These are phyloP conservation scores for Physocladia obscura DNA, from an alignment of 192 early-diverging fungal species.

Conservation along the genomic window DNA sequence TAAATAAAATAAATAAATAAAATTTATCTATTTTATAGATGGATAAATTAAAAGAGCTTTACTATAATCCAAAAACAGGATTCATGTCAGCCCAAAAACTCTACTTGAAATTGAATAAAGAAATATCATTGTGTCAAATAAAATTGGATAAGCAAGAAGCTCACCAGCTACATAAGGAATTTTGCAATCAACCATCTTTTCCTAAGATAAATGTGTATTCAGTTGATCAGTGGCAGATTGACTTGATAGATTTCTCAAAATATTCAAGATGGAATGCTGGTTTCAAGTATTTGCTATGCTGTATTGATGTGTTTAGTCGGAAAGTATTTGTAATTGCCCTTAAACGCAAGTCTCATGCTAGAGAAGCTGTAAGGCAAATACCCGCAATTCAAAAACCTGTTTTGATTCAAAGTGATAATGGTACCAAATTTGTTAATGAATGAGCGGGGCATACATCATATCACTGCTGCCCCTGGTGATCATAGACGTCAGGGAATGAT, in stretches of 20 bases:
- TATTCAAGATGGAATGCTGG: constrained; percentile 7
- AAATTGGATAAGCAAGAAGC: constrained; percentile 4
- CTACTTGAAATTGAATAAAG: constrained; percentile 11
- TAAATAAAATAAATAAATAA: not conserved
- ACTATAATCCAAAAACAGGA: constrained; percentile 1
- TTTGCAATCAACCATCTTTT: not conserved
- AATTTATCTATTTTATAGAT: not conserved
- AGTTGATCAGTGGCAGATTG: constrained; percentile 11
- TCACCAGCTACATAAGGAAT: not conserved
- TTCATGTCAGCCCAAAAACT: constrained; percentile 9
- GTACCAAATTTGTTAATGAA: no score
- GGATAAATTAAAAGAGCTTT: not conserved
- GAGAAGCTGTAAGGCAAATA: no score
- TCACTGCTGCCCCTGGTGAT: no score
- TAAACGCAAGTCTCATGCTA: no score
- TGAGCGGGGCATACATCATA: no score
- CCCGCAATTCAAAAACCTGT: no score
- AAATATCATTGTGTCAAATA: constrained; percentile 13
- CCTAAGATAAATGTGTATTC: constrained; percentile 3
- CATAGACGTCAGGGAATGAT: no score
- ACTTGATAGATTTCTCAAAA: constrained; percentile 16
- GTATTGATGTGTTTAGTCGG: constrained; percentile 10
- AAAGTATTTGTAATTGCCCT: constrained; percentile 7
- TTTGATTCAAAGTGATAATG: no score
- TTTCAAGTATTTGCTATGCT: constrained; percentile 3